Evolutionary conservation across 768 basidiomycete genomes (phyloP).

Genomic region (Lentinula guzmanii): DNA sequence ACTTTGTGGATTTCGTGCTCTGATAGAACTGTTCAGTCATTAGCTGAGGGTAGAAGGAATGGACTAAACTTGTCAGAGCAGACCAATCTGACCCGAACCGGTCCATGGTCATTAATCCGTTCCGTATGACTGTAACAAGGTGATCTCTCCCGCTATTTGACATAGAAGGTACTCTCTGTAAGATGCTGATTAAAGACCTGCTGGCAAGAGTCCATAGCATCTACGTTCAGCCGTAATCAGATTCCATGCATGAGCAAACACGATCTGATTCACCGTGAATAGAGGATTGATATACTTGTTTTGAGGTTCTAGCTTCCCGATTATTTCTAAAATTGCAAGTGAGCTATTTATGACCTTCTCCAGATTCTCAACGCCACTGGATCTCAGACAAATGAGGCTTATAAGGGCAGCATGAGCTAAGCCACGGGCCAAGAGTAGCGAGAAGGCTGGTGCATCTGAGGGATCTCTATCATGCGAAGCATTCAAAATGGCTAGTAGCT

Average conservation of each 20-base stretch:
- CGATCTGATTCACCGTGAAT: slow-evolving; percentile 23
- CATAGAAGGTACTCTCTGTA: neutral
- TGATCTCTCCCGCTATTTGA: neutral
- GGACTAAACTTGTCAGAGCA: neutral
- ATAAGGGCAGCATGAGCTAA: slow-evolving; percentile 29
- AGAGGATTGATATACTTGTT: slow-evolving; percentile 20
- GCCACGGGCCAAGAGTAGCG: slow-evolving; percentile 25
- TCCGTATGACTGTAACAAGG: neutral
- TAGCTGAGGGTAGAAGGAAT: neutral
- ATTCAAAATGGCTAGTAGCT: neutral
- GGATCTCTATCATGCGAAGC: neutral
- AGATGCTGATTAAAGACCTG: neutral
- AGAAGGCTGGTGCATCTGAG: neutral
- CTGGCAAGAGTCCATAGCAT: slow-evolving; percentile 10
- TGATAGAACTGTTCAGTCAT: neutral
- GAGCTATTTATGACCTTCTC: neutral
- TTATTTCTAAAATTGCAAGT: neutral
- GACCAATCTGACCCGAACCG: neutral
- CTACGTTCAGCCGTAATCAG: slow-evolving; percentile 9
- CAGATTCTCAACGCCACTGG: neutral
- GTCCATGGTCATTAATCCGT: neutral
- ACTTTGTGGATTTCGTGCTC: neutral
- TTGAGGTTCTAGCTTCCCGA: neutral
- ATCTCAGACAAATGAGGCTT: slow-evolving; percentile 22
- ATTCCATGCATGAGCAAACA: slow-evolving; percentile 9